phyloP scores from a whole-genome alignment of 805 yeast species.

The Wickerhamomyces mucosus region DNA sequence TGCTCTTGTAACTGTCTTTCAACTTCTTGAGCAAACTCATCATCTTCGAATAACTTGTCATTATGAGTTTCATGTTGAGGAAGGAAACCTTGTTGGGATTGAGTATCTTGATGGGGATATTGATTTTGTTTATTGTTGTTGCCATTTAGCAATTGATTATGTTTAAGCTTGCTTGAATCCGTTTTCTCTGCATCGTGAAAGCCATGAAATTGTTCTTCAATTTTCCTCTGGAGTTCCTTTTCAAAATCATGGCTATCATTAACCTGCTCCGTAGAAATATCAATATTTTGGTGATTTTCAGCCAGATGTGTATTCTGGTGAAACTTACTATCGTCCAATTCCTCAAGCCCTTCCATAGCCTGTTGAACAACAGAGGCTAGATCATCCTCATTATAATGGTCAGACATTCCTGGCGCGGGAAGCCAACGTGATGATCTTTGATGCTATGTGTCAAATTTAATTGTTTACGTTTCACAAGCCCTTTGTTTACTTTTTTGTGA shows the following conservation, averaged over 20 bases:
- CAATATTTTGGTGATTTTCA: conserved; percentile 1
- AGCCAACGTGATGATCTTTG: conserved; percentile 3
- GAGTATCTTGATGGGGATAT: background rate
- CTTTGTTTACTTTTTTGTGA: background rate
- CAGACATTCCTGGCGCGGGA: too few relatives aligned
- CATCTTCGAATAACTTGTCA: conserved; percentile 10
- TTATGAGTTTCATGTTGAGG: conserved; percentile 1
- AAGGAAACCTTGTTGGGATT: conserved; percentile 1
- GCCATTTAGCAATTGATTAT: conserved; percentile 2
- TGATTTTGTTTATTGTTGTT: conserved; percentile 2
- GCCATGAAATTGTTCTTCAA: conserved; percentile 14
- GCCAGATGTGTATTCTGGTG: conserved; percentile 1
- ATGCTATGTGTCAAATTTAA: conserved; percentile 1
- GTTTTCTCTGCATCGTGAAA: conserved; percentile 4
- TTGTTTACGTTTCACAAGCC: background rate
- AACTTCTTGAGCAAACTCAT: conserved; percentile 19
- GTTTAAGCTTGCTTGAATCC: conserved; percentile 1
- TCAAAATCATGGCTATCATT: conserved; percentile 13
- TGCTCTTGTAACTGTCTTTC: conserved; percentile 18
- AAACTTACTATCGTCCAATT: conserved; percentile 3
- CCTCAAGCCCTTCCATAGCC: conserved; percentile 24
- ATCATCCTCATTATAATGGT: conserved; percentile 20
- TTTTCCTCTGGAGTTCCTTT: conserved; percentile 16
- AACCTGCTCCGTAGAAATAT: conserved; percentile 1
- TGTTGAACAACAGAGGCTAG: conserved; percentile 30